Percentiles rank a stretch among this genome's conserved stretches.
phyloP scores from a whole-genome alignment of 2,329 filamentous ascomycete species.

The Tympanopsis confertula region DNA sequence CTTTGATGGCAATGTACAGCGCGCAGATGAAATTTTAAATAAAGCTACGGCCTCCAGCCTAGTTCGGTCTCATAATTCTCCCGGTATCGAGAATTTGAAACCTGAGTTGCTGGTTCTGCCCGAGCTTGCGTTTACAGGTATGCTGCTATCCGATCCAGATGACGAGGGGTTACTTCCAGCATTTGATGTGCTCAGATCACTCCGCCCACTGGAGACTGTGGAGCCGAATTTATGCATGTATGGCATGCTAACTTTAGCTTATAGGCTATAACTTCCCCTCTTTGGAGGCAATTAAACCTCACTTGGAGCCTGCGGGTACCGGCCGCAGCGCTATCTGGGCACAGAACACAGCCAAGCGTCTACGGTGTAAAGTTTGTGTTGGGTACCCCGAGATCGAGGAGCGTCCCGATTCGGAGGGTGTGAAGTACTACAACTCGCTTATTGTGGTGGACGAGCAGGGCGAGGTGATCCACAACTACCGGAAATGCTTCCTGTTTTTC shows the following conservation, averaged over 20 bases:
- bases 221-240: not conserved
- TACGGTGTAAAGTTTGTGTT: constrained; percentile 48
- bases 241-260: not conserved
- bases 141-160: too few relatives aligned
- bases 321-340: constrained; percentile 48
- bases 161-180: too few relatives aligned
- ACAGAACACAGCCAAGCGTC: constrained; percentile 34
- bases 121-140: constrained; percentile 50
- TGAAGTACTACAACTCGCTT: constrained; percentile 42
- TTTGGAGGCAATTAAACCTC: constrained; percentile 40
- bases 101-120: constrained; percentile 48
- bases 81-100: constrained; percentile 11
- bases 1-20: constrained; percentile 27
- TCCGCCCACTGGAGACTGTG: not conserved
- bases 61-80: constrained; percentile 8
- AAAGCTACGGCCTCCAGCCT: constrained; percentile 9
- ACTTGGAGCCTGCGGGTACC: constrained; percentile 41
- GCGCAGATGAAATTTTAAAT: constrained; percentile 26
- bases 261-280: constrained; percentile 53
- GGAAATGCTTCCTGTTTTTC: constrained; percentile 55
- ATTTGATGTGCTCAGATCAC: too few relatives aligned
- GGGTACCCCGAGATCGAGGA: constrained; percentile 44
- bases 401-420: constrained; percentile 5
- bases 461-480: constrained; percentile 43
- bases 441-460: constrained; percentile 43